Base-by-base conservation (phyloP, 768 basidiomycete genomes). In the Podaxis carcinomalis region DNA sequence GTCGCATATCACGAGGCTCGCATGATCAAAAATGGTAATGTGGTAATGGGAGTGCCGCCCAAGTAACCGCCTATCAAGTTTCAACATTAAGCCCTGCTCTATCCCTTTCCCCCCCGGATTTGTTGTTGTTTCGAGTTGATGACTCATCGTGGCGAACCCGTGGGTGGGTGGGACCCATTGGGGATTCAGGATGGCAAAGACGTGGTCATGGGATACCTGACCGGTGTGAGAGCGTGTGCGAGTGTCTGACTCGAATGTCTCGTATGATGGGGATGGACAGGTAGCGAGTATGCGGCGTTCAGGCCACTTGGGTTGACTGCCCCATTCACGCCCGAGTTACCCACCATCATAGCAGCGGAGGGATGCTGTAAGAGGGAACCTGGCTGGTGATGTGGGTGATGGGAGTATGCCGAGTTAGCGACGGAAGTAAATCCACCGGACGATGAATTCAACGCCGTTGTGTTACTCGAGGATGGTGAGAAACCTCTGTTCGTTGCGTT, bases 221-320 rank as follows among this genome's bases (percentile, higher is more conserved):
- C 73, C 64, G 79, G 75, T 61, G 76, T 74, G 62, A 80, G 70
- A 66, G 76, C 73, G 66, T 76, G 77, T 9, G 80, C 75, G 51
- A 81, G 69, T 52, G 80, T 71, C 54, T 76, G 79, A 52, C 66
- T 66, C 62, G 70, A 60, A 39, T 72, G 69, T 63, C 71, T 69
- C 64, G 64, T 56, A 70, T 71, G 65, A 50, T 63, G 63, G 59
- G 64, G 65, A 67, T 61, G 64, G 59, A 67, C 68, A 56, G 71
- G 65, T 64, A 62, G 59, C 23, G 66, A 46, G 28, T 63, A 59
- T 52, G 61, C 59, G 65, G 61, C 59, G 65, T 56, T 56, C 67
- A 60, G 32, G 16, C 51, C 42, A 47, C 59, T 16, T 19, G 51
- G 3, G 32, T 23, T 37, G 19, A 37, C 35, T 14, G 32, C n/a